Base-by-base conservation (phyloP, 2,329 filamentous ascomycete species). In the Phaeosphaeria sp. region DNA sequence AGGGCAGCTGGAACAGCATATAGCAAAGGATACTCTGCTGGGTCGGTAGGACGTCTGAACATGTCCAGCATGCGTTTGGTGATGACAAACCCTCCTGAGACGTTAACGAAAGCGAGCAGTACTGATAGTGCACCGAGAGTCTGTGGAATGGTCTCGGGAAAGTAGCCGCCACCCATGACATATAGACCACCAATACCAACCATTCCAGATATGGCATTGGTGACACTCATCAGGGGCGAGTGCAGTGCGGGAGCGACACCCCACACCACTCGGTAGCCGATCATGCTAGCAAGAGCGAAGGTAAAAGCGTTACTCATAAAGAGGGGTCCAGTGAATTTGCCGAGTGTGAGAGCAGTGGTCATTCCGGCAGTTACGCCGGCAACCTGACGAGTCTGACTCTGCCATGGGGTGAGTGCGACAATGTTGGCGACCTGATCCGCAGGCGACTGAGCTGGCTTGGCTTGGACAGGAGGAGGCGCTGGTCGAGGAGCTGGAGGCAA, bases 221-320 rank as follows among this genome's bases (percentile, higher is more conserved):
- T 96, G 36, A 96, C 92, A 66, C 90, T 93, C 93, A 97, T 96
- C 5, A 97, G 80, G 1, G 92, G 93, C 1, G 91, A 94, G 75
- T 96, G 93, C 5, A 97, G 82, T 36, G 92, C 91, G 7, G 92
- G 92, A 0, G 83, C 81, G 13, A 96, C 92, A 52, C 92, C 92
- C 92, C 92, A 96, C 22, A 96, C 91, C 6, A 91, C 91, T 49
- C 92, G 87, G 72, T 97, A 96, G 7, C 92, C 93, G 62, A 96
- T 92, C 25, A 97, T 80, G 67, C 91, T 91, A 48, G 93, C 91
- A 46, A 97, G 81, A 17, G 89, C 88, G 75, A 95, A 95, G 0
- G 91, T 93, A 72, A 96, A 94, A 47, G 89, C 87, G 69, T 96
- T 96, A 40, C 86, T 82, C 92, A 97, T 97, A 79, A 96, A 95